These are phyloP conservation scores for Lipomyces oligophaga DNA, from an alignment of 805 yeast species.

Conservation along the genomic window DNA sequence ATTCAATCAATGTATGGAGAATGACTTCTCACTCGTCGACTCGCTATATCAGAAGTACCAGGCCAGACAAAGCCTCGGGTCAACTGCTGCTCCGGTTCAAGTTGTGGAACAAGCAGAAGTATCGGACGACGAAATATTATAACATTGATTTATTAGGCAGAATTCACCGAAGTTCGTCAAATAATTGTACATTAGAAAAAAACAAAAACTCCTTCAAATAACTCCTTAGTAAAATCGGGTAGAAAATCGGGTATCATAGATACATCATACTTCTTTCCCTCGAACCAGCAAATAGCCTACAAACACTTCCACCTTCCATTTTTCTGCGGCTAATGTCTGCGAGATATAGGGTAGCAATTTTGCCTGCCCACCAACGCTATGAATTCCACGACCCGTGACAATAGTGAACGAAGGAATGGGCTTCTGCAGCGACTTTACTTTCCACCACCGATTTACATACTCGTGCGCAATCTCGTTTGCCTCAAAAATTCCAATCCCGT, in stretches of 20 bases:
- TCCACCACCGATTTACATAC: constrained; percentile 17
- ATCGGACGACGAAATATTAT: constrained; percentile 50
- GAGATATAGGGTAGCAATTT: constrained; percentile 15
- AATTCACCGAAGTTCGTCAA: background rate
- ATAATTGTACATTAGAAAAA: background rate
- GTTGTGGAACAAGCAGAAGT: constrained; percentile 47
- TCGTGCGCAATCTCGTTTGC: constrained; percentile 12
- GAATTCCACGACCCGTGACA: constrained; percentile 26
- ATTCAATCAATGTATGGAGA: constrained; percentile 59
- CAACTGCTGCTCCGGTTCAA: constrained; percentile 34
- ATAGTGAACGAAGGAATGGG: constrained; percentile 9
- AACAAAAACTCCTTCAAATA: background rate
- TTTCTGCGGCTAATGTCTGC: constrained; percentile 10
- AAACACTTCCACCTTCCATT: constrained; percentile 15
- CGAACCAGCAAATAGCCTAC: constrained; percentile 14
- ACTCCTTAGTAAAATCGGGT: too few relatives aligned
- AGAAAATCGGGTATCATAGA: too few relatives aligned
- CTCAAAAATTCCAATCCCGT: constrained; percentile 11
- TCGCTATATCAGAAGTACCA: constrained; percentile 57
- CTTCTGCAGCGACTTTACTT: background rate
- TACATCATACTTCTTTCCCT: too few relatives aligned
- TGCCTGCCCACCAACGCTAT: constrained; percentile 17
- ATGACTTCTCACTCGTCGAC: constrained; percentile 56
- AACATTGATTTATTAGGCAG: background rate
- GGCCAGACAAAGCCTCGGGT: constrained; percentile 45